Conservation (phyloP, 352 stramenopile species). For the Phytophthora colocasiae region DNA sequence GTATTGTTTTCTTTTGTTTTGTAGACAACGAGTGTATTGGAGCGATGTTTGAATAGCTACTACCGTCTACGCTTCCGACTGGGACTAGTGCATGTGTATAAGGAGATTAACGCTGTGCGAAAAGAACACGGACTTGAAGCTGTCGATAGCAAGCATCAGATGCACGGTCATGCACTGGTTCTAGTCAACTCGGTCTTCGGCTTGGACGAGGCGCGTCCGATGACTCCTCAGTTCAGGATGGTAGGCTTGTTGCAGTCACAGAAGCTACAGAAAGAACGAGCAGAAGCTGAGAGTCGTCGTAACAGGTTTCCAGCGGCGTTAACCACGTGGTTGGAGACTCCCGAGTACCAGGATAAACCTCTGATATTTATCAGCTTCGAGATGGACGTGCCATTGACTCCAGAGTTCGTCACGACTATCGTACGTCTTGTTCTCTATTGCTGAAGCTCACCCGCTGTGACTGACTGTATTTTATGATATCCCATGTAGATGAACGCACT, state of each 20-base stretch:
- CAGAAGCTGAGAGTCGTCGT: conserved; percentile 19
- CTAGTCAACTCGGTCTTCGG: conserved; percentile 87
- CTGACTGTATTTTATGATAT: conserved; percentile 21
- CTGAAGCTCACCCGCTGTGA: neutral
- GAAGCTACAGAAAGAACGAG: conserved; percentile 32
- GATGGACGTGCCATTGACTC: conserved; percentile 51
- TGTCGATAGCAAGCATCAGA: conserved; percentile 59
- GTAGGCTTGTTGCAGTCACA: conserved; percentile 64
- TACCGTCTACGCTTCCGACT: conserved; percentile 82
- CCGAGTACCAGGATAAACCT: conserved; percentile 35
- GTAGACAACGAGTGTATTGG: conserved; percentile 73
- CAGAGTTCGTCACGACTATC: conserved; percentile 62
- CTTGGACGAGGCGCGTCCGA: conserved; percentile 76
- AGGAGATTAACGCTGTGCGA: conserved; percentile 71
- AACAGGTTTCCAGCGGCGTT: conserved; percentile 46
- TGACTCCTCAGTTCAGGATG: conserved; percentile 82
- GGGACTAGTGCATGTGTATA: conserved; percentile 62
- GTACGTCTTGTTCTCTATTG: conserved; percentile 38
- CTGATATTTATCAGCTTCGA: conserved; percentile 74
- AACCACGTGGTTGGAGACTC: conserved; percentile 44
- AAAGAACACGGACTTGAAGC: conserved; percentile 55
- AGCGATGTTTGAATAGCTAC: conserved; percentile 83
- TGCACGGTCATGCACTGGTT: conserved; percentile 69
- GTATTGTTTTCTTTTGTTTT: conserved; percentile 5
- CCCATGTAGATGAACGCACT: conserved; percentile 58